Base-by-base conservation (phyloP, 768 basidiomycete genomes). In the Peribolospora baueri region DNA sequence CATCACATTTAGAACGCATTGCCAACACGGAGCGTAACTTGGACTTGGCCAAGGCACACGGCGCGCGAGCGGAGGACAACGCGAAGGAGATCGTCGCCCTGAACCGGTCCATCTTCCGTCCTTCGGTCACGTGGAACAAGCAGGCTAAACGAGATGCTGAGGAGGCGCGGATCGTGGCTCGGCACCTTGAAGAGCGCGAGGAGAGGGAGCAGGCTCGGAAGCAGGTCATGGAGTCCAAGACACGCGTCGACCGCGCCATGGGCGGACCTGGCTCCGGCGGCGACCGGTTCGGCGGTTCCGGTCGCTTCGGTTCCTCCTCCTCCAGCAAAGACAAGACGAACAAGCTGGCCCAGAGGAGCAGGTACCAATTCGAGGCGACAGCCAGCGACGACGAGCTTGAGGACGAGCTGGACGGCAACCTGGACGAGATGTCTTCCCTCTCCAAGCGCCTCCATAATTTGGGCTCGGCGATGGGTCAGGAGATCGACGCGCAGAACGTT, bases 21-120 rank as follows among this genome's bases (percentile, higher is more conserved):
- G 90, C 85, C 38, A 85, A 85, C 65, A 93, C 91, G 39, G 88
- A 95, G 67, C 81, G 85, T 56, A 84, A 95, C 68, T 75, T 97
- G 54, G 91, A 95, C 66, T 77, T 87, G 53, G 75, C 90, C 52
- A 95, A 84, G 68, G 81, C 81, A 10, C 80, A 90, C 68, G 81
- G 84, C 41, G 70, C 72, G 48, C 79, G 84, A 3, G 90, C 91
- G n/a, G 81, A 81, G 56, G 91, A 98, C 70, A 84, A 78, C 67
- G 86, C 88, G 4, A 80, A 79, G 58, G 90, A 97, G 67, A 77
- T 98, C 54, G 90, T 87, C 68, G 75, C 88, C 65, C 77, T 98
- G 55, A 95, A 95, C 68, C 76, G 79, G 42, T 88, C 85, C 45
- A 97, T 98, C 66, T 95, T 98, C 73, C 50, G 54, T 38, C 59